phyloP scores from a whole-genome alignment of 352 stramenopile species.

The Phytopythium delawarense region DNA sequence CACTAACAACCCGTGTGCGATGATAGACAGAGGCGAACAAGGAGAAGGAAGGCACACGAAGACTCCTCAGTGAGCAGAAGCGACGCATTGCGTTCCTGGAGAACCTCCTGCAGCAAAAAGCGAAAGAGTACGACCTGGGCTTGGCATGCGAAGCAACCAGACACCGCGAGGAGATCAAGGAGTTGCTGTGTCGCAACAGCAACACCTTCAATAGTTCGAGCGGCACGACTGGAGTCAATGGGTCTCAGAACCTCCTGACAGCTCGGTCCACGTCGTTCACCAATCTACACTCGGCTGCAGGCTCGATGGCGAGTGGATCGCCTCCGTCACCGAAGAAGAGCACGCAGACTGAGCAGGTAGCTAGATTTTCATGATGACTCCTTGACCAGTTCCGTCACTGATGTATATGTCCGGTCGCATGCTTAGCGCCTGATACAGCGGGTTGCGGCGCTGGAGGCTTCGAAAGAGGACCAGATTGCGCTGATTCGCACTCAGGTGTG shows the following conservation, averaged over 20 bases:
- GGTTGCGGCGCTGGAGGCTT: slow-evolving; percentile 41
- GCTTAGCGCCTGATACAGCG: slow-evolving; percentile 44
- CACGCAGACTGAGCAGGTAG: neutral
- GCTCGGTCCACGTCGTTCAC: slow-evolving; percentile 13
- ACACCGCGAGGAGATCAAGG: slow-evolving; percentile 53
- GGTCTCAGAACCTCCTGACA: slow-evolving; percentile 2
- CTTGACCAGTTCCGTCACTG: neutral
- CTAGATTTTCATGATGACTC: too few relatives aligned
- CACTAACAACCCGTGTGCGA: neutral
- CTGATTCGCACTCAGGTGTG: slow-evolving; percentile 67
- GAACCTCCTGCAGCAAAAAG: slow-evolving; percentile 45
- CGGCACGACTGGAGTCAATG: neutral
- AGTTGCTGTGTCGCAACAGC: slow-evolving; percentile 41
- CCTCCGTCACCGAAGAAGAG: slow-evolving; percentile 2
- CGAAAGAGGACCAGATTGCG: slow-evolving; percentile 67
- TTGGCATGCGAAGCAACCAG: slow-evolving; percentile 36
- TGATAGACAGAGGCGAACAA: slow-evolving; percentile 64
- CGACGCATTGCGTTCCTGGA: slow-evolving; percentile 44
- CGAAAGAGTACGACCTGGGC: slow-evolving; percentile 56
- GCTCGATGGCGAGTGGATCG: neutral
- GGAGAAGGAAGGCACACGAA: slow-evolving; percentile 62
- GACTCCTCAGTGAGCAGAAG: slow-evolving; percentile 50
- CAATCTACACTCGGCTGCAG: slow-evolving; percentile 9
- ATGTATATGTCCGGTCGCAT: neutral
- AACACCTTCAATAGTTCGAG: slow-evolving; percentile 14